phyloP scores from a whole-genome alignment of 2,329 filamentous ascomycete genomes.

The Neopestalotiopsis rosae region DNA sequence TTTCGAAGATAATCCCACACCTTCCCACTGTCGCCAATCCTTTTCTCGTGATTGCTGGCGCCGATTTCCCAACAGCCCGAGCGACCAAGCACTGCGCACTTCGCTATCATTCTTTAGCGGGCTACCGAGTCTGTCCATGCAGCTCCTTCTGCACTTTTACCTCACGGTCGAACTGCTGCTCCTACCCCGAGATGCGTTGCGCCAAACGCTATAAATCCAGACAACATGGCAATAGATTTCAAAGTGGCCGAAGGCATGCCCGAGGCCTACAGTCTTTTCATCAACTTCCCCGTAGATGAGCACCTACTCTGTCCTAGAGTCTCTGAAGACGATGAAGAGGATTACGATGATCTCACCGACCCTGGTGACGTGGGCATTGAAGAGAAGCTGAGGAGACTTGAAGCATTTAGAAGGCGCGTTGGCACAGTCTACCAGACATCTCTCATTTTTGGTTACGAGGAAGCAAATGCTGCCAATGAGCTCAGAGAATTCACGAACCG shows the following conservation, averaged over 20 bases:
- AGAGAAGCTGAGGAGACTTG: constrained; percentile 58
- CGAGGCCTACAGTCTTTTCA: constrained; percentile 19
- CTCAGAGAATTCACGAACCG: constrained; percentile 63
- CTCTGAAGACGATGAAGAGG: constrained; percentile 64
- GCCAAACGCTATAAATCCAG: neutral
- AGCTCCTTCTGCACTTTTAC: neutral
- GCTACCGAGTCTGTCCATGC: neutral
- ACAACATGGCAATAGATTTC: constrained; percentile 17
- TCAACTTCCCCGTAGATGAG: constrained; percentile 47
- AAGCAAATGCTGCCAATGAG: constrained; percentile 64
- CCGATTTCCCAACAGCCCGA: neutral
- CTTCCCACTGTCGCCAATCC: neutral
- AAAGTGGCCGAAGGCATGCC: constrained; percentile 13
- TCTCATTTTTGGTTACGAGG: constrained; percentile 70
- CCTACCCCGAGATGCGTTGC: constrained; percentile 5
- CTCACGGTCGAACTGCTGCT: neutral
- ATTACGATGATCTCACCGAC: constrained; percentile 63
- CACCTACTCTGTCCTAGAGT: constrained; percentile 74
- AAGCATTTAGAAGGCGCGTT: constrained; percentile 60
- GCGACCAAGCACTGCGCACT: neutral
- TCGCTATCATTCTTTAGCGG: neutral
- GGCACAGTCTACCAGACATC: constrained; percentile 71
- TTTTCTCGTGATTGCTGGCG: neutral
- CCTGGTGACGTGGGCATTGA: constrained; percentile 53
- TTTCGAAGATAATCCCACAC: neutral